These are phyloP conservation scores for Colletotrichum sp. DNA, from an alignment of 2,329 filamentous ascomycete species.

Conservation along the genomic window DNA sequence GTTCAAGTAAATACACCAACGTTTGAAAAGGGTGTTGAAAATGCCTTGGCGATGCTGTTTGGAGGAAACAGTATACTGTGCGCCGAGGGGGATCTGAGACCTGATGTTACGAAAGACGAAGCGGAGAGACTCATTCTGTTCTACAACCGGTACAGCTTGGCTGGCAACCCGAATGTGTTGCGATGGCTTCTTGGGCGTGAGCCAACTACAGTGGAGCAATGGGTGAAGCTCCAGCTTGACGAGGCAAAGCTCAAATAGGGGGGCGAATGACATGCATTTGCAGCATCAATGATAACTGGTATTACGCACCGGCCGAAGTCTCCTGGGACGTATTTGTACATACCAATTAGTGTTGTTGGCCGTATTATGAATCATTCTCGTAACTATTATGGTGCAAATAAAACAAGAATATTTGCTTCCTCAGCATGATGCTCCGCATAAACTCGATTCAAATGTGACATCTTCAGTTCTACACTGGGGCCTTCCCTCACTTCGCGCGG, in stretches of 20 bases:
- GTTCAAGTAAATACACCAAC: not conserved
- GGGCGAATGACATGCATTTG: not conserved
- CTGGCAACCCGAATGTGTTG: not conserved
- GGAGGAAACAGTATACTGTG: not conserved
- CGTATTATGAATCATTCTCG: not conserved
- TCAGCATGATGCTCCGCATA: not conserved
- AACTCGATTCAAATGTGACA: not conserved
- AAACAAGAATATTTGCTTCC: not conserved
- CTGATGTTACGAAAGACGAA: not conserved
- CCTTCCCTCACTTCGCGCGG: not conserved
- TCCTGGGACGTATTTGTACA: fast-evolving
- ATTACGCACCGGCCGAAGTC: not conserved
- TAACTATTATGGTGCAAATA: not conserved
- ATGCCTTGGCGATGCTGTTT: not conserved
- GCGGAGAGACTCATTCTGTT: not conserved
- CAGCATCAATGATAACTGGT: not conserved
- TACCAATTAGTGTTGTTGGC: not conserved
- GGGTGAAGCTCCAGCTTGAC: not conserved
- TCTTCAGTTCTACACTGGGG: not conserved
- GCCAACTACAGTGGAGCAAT: not conserved
- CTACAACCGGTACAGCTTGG: not conserved
- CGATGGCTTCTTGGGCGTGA: not conserved
- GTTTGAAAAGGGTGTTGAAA: not conserved
- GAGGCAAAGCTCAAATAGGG: not conserved
- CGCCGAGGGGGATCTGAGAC: not conserved